These are phyloP conservation scores for Yamadazyma diddensiae DNA, from an alignment of 1,139 yeast species.

Conservation along the genomic window DNA sequence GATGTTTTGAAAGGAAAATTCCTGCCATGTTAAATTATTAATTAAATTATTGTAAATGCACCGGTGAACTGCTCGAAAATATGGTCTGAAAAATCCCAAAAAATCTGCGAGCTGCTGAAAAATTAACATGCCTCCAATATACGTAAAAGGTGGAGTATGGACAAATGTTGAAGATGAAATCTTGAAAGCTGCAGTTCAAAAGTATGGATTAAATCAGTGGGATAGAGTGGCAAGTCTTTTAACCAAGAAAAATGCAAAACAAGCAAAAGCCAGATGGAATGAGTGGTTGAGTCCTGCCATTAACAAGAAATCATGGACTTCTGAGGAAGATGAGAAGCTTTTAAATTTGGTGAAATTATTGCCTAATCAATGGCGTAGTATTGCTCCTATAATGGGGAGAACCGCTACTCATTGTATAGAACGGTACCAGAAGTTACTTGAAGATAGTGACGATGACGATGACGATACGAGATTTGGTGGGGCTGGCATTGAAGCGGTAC, in stretches of 20 bases:
- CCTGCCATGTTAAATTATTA: slow-evolving; percentile 11
- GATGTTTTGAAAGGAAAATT: slow-evolving; percentile 75
- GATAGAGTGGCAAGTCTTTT: slow-evolving; percentile 84
- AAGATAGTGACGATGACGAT: slow-evolving; percentile 29
- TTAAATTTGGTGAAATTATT: slow-evolving; percentile 63
- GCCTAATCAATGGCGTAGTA: slow-evolving; percentile 95
- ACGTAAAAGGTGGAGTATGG: slow-evolving; percentile 90
- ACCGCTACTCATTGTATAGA: slow-evolving; percentile 91
- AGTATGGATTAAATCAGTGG: slow-evolving; percentile 95
- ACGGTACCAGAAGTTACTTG: slow-evolving; percentile 74
- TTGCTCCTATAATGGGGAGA: slow-evolving; percentile 75
- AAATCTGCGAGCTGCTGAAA: slow-evolving; percentile 3
- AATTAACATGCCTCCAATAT: slow-evolving; percentile 53
- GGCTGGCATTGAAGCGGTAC: slow-evolving; percentile 52
- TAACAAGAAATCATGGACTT: slow-evolving; percentile 63
- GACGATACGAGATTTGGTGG: slow-evolving; percentile 42
- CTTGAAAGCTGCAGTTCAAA: slow-evolving; percentile 84
- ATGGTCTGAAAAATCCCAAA: not conserved
- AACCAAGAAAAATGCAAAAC: slow-evolving; percentile 84
- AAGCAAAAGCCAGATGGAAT: slow-evolving; percentile 90
- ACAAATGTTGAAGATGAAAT: slow-evolving; percentile 89
- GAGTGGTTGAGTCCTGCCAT: slow-evolving; percentile 83
- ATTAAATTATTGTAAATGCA: not conserved
- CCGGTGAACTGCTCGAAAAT: too few species aligned
- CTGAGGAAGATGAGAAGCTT: slow-evolving; percentile 73